phyloP scores from a whole-genome alignment of 1,284 basidiomycete species.

The Neonothopanus nambi region DNA sequence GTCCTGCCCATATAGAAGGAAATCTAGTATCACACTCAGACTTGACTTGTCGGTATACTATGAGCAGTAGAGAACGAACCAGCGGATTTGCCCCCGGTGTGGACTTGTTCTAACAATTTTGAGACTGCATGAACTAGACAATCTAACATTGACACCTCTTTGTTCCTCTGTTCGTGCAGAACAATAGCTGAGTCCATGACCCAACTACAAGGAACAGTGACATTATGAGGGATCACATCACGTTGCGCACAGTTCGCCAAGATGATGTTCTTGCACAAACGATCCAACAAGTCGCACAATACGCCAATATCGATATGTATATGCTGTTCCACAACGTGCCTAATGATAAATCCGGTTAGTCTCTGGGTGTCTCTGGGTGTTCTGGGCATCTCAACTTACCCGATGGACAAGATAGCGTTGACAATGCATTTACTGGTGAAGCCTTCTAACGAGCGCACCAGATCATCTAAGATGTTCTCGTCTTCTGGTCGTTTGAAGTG shows the following conservation, averaged over 20 bases:
- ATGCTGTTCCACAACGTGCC: constrained; percentile 6
- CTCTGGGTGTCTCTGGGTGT: too few species aligned
- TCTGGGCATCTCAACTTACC: too few species aligned
- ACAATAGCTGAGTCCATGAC: not conserved
- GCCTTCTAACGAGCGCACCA: constrained; percentile 2
- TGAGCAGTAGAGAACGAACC: not conserved
- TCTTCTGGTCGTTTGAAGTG: not conserved
- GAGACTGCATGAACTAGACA: constrained; percentile 1
- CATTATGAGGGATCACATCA: constrained; percentile 2
- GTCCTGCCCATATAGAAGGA: constrained; percentile 8
- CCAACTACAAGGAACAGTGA: constrained; percentile 15
- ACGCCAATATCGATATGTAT: constrained; percentile 13
- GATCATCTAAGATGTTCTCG: not conserved
- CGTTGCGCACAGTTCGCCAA: not conserved
- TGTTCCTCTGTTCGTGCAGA: not conserved
- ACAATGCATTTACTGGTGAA: not conserved
- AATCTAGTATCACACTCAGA: not conserved
- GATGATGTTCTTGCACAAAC: constrained; percentile 4
- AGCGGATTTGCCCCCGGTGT: constrained; percentile 7
- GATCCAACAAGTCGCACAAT: constrained; percentile 13
- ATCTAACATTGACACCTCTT: not conserved
- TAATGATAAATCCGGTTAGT: too few species aligned
- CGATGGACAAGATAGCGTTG: constrained; percentile 1
- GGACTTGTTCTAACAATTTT: constrained; percentile 10
- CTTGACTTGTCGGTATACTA: not conserved